phyloP scores from a whole-genome alignment of 2,329 filamentous ascomycete species.

The Colletotrichum sp. region DNA sequence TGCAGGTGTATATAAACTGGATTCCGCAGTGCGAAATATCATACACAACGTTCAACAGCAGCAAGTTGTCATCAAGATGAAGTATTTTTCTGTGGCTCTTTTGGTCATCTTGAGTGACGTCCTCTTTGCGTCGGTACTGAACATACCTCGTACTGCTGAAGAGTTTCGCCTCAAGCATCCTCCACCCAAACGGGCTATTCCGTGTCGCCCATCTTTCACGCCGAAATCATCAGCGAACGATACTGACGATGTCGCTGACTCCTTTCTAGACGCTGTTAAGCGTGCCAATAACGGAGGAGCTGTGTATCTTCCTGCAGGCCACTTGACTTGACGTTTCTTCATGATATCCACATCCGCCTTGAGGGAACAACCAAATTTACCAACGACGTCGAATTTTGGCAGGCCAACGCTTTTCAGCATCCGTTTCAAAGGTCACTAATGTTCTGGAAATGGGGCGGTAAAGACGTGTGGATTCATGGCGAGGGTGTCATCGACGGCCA shows the following conservation, averaged over 20 bases:
- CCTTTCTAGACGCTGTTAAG: slow-evolving; percentile 58
- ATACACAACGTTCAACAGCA: neutral
- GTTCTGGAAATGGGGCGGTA: slow-evolving; percentile 68
- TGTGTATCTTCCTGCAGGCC: slow-evolving; percentile 55
- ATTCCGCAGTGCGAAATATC: neutral
- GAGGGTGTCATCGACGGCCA: slow-evolving; percentile 61
- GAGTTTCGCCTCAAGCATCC: slow-evolving; percentile 44
- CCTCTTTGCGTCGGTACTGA: neutral
- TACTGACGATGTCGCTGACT: slow-evolving; percentile 58
- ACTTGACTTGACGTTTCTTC: slow-evolving; percentile 60
- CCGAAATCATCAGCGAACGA: slow-evolving; percentile 58
- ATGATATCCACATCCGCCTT: slow-evolving; percentile 61
- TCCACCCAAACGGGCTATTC: slow-evolving; percentile 27
- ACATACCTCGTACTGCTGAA: slow-evolving; percentile 35
- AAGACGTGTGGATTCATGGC: slow-evolving; percentile 64
- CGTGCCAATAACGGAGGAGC: slow-evolving; percentile 64
- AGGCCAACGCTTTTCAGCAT: slow-evolving; percentile 42
- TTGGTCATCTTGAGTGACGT: neutral
- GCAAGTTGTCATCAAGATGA: neutral
- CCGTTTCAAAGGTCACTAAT: slow-evolving; percentile 57
- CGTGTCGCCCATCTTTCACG: slow-evolving; percentile 39
- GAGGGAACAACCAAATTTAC: slow-evolving; percentile 59
- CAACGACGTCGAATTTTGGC: slow-evolving; percentile 48
- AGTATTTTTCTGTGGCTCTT: neutral
- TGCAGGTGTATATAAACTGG: neutral